phyloP scores from a whole-genome alignment of 352 stramenopile genomes.

The Phytopythium helicoides region DNA sequence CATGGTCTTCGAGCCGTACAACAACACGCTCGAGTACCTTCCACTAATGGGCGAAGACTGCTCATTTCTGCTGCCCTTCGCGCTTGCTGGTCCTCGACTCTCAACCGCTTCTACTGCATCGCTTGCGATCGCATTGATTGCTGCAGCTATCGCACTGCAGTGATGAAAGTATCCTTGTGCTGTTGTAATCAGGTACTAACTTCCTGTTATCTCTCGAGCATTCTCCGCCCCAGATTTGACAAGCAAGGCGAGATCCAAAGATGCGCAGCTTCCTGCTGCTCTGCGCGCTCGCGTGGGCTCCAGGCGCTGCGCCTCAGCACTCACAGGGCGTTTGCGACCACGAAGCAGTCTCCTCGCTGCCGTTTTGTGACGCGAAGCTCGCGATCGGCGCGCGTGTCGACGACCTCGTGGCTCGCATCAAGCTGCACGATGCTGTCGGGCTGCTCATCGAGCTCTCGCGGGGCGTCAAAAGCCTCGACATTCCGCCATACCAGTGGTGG shows the following conservation, averaged over 20 bases:
- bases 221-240: too few species aligned
- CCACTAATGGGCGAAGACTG: constrained; percentile 83
- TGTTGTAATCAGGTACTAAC: too few species aligned
- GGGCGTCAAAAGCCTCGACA: constrained; percentile 15
- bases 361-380: constrained; percentile 68
- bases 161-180: too few species aligned
- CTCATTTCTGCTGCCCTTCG: constrained; percentile 77
- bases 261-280: constrained; percentile 4
- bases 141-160: constrained; percentile 10
- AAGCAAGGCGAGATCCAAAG: too few species aligned
- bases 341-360: constrained; percentile 32
- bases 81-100: constrained; percentile 15
- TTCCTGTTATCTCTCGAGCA: too few species aligned
- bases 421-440: constrained; percentile 59
- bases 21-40: constrained; percentile 85
- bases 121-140: constrained; percentile 7
- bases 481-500: constrained; percentile 88
- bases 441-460: constrained; percentile 67
- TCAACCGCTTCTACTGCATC: constrained; percentile 4
- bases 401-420: constrained; percentile 66
- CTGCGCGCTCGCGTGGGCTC: neutral
- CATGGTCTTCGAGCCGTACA: constrained; percentile 94
- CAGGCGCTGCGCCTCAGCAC: constrained; percentile 14
- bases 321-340: constrained; percentile 53
- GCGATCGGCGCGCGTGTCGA: constrained; percentile 54